phyloP scores from a whole-genome alignment of 164 flowering plant species.

The Nymphaea colorata region DNA sequence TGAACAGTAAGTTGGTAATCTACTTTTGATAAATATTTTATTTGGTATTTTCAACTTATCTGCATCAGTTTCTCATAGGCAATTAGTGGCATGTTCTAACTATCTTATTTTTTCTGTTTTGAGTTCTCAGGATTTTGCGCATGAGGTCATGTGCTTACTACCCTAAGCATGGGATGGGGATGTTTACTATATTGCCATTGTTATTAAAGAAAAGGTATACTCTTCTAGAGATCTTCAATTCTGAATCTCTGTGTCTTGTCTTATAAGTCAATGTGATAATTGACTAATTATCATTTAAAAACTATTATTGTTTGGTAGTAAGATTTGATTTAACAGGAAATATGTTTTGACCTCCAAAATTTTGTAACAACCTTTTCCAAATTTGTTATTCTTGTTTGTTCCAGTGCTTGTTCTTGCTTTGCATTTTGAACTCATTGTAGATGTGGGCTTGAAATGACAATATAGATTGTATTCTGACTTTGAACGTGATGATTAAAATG shows the following conservation, averaged over 20 bases:
- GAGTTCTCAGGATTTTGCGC: conserved; percentile 43
- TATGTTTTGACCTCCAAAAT: no score
- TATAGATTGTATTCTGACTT: no score
- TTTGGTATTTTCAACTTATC: not conserved
- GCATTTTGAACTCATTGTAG: no score
- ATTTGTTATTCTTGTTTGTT: no score
- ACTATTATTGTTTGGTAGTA: no score
- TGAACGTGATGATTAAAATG: no score
- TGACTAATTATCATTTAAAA: not conserved
- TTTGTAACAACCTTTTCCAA: no score
- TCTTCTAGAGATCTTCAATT: not conserved
- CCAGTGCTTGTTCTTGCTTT: no score
- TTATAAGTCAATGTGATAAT: not conserved
- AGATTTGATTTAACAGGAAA: no score
- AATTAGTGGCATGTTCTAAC: not conserved
- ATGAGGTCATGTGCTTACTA: conserved; percentile 73
- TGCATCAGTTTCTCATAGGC: no score
- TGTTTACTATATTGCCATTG: conserved; percentile 71
- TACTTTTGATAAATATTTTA: not conserved
- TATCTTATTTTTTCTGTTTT: conserved; percentile 1
- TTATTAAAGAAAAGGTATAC: conserved; percentile 52
- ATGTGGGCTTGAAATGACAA: no score
- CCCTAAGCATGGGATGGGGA: conserved; percentile 77
- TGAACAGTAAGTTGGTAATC: conserved; percentile 58
- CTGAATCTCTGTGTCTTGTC: not conserved